Base-by-base conservation (phyloP, 768 basidiomycete species). In the Mycena capillaripes region DNA sequence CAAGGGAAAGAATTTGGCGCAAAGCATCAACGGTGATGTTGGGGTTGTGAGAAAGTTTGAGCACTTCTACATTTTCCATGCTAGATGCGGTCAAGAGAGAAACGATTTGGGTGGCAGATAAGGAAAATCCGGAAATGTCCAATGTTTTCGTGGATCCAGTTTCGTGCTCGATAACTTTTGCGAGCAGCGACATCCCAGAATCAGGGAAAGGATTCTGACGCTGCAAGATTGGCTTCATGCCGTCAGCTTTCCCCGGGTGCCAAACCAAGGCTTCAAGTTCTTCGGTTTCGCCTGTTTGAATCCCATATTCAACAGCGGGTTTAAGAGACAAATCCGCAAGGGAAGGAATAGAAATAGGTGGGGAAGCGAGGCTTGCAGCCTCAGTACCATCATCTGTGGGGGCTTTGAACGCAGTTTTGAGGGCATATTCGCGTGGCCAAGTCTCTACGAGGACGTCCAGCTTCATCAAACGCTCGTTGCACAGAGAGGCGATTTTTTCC, bases 31-130 rank as follows among this genome's bases (percentile, higher is more conserved):
- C 56, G 11, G 76, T 76, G 32, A 84, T 58, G 65, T 55, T 42
- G 27, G 75, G 30, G 67, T 81, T 83, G 48, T 67, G 67, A 10
- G 82, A 81, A 29, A 84, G 69, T 55, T 81, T 75, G 30, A 84
- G 58, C 25, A 60, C 23, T 21, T 72, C 46, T 21, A 81, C 30
- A 16, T 61, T 66, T 2, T 61, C 58, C 6, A 69, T 27, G 17
- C 57, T 59, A 27, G 67, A 57, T 12, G 61, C 23, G n/a, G 44
- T 34, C 50, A 71, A 21, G 52, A 77, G 57, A 52, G 56, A 77
- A 30, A 73, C 2, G 38, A 84, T 59, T 61, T 84, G 82, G 3
- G 58, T 48, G 12, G 71, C 38, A 12, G 79, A 72, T 8, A 84
- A 72, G 23, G 65, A 19, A 55, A 78, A 76, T 0, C 73, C 75